Conservation (phyloP, 2,329 filamentous ascomycete genomes). For the Sporothrix brasiliensis region DNA sequence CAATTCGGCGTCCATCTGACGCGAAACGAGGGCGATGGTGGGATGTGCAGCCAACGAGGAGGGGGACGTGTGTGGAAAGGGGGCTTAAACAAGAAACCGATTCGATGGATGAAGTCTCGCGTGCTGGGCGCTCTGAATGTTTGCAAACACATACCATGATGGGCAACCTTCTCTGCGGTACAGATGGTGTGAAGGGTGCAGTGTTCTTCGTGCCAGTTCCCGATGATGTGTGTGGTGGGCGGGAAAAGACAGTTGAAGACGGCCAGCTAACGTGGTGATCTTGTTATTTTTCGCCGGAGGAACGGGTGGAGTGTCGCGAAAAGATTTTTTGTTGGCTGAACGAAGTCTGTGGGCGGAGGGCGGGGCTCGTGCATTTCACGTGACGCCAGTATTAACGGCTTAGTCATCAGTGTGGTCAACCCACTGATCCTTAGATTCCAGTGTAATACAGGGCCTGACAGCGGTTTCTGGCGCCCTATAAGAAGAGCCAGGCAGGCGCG, state of each 20-base stretch:
- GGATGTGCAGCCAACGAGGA: constrained; percentile 12
- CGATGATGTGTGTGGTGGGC: constrained; percentile 22
- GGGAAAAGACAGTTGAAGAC: constrained; percentile 26
- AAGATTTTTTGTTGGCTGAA: constrained; percentile 32
- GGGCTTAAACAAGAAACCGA: neutral
- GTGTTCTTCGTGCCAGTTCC: constrained; percentile 30
- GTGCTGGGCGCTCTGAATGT: neutral
- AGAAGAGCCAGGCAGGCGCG: neutral
- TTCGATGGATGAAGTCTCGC: neutral
- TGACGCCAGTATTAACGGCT: neutral
- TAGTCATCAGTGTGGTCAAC: constrained; percentile 4
- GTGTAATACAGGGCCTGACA: neutral
- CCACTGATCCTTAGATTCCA: neutral
- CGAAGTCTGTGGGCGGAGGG: constrained; percentile 32
- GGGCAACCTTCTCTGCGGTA: constrained; percentile 55
- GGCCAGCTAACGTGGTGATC: constrained; percentile 25
- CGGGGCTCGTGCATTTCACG: constrained; percentile 32
- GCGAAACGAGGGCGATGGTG: constrained; percentile 18
- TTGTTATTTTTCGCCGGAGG: constrained; percentile 27
- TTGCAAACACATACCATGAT: constrained; percentile 48
- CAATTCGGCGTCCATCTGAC: constrained; percentile 4
- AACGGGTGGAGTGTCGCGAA: constrained; percentile 27
- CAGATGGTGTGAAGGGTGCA: constrained; percentile 24
- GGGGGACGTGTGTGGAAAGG: constrained; percentile 4
- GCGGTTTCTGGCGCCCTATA: constrained; percentile 4